Percentiles rank a stretch among this genome's conserved stretches.
Evolutionary conservation across 768 basidiomycete genomes (phyloP).

Genomic region (Rossbeevera mucosa): DNA sequence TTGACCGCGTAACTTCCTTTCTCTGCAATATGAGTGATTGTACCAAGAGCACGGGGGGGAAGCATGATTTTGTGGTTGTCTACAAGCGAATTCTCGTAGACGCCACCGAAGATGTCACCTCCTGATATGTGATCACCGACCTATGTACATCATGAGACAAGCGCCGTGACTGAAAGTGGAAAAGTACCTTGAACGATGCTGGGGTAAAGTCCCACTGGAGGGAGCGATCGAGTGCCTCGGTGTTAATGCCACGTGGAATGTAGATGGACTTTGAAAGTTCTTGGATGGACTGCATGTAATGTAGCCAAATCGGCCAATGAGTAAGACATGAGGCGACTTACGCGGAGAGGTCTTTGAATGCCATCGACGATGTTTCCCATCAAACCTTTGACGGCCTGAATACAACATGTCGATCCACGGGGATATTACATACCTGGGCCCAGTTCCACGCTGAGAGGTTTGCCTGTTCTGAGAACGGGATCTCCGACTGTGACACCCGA

Average conservation of each 20-base stretch:
- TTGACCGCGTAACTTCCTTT: constrained; percentile 91
- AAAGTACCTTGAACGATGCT: constrained; percentile 61
- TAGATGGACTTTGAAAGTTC: constrained; percentile 98
- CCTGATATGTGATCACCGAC: constrained; percentile 97
- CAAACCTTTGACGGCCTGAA: constrained; percentile 52
- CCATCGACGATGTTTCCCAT: constrained; percentile 99
- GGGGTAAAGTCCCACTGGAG: constrained; percentile 96
- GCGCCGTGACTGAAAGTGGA: not conserved
- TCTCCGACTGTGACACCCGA: constrained; percentile 99
- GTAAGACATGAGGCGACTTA: constrained; percentile 35
- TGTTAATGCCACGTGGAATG: constrained; percentile 98
- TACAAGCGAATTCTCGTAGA: constrained; percentile 96
- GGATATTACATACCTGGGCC: constrained; percentile 71
- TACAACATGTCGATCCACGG: not conserved
- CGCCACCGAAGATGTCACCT: constrained; percentile 91
- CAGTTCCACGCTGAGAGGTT: constrained; percentile 95
- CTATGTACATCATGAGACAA: constrained; percentile 34
- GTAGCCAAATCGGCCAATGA: constrained; percentile 2
- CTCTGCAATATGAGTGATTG: constrained; percentile 89
- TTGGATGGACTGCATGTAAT: constrained; percentile 67
- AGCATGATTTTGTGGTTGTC: constrained; percentile 98
- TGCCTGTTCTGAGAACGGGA: constrained; percentile 95
- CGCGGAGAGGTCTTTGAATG: constrained; percentile 88
- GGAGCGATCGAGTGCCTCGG: constrained; percentile 83
- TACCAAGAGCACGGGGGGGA: constrained; percentile 88